Evolutionary conservation across 352 stramenopile species (phyloP).

Genomic region (Phytophthora pluvialis): DNA sequence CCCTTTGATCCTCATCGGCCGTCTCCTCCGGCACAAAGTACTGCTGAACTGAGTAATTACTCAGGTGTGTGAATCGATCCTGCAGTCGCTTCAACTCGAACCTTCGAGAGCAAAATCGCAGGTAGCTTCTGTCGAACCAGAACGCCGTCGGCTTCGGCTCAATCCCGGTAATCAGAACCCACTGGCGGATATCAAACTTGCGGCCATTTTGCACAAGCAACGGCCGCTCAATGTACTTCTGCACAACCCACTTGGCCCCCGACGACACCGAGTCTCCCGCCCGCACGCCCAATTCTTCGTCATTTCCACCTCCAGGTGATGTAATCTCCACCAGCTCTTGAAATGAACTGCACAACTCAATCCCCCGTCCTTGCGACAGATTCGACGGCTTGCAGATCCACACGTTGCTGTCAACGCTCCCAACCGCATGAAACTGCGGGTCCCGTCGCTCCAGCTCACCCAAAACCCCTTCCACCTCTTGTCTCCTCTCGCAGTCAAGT

Average conservation of each 20-base stretch:
- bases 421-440: conserved; percentile 50
- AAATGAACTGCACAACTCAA: conserved; percentile 55
- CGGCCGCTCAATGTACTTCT: conserved; percentile 89
- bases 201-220: conserved; percentile 54
- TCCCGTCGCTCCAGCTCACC: conserved; percentile 37
- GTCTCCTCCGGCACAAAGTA: conserved; percentile 26
- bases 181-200: conserved; percentile 91
- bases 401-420: conserved; percentile 39
- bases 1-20: neutral
- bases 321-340: conserved; percentile 37
- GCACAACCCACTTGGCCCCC: conserved; percentile 61
- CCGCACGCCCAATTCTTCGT: neutral
- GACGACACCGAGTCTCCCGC: neutral
- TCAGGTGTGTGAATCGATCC: conserved; percentile 77
- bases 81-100: conserved; percentile 56
- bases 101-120: conserved; percentile 70
- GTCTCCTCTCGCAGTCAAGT: conserved; percentile 3
- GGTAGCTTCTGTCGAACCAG: conserved; percentile 77
- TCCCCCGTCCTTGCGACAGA: conserved; percentile 76
- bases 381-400: conserved; percentile 87
- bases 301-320: neutral
- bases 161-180: conserved; percentile 77
- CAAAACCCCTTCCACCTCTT: conserved; percentile 26
- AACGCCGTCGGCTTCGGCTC: conserved; percentile 56
- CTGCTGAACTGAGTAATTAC: conserved; percentile 89